Evolutionary conservation across 352 stramenopile genomes (phyloP), one percentile per base, ranked within the genome.

Genomic region (Pythium aristosporum): DNA sequence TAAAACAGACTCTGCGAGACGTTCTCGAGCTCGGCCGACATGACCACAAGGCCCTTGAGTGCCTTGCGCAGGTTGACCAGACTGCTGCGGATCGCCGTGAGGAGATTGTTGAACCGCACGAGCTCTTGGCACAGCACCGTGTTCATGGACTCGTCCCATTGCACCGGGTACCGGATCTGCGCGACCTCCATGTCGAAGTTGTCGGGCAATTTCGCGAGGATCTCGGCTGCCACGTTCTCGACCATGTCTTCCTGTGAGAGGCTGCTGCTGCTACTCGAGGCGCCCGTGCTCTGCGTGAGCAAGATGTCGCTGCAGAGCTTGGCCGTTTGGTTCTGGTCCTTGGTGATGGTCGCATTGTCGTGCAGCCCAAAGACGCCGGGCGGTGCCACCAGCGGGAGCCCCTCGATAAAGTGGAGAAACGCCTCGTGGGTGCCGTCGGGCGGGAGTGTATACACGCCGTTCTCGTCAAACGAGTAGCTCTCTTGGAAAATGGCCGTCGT

Each of bases 131-230:
- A 90, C 3, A 98, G 68, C 32, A 98, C 94, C 2, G 93, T 98
- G 77, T 98, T 98, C 94, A 98, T 98, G 4, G 89, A 97, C 69
- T 98, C 92, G 12, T 88, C 68, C 75, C 98, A 98, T 55, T 77
- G 67, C 10, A 98, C 88, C 0, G 94, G 94, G 69, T 97, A 98
- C 44, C 77, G 77, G 10, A 86, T 67, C 37, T 82, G 82, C n/a
- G 91, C 87, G 30, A 85, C 72, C 43, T 96, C 87, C 2, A 95
- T 72, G 39, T 95, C 83, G 43, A 94, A 94, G 16, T 77, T 57
- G 1, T 55, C 59, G 1, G 85, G 86, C 1, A 96, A 37, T 32
- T 82, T 79, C 37, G 65, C 60, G 32, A 92, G 83, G 52, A 96
- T 94, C 12, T 79, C 74, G 57, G 81, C 79, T 0, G 83, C 85